phyloP scores from a whole-genome alignment of 1,139 yeast species.

The Suhomyces wounanorum region DNA sequence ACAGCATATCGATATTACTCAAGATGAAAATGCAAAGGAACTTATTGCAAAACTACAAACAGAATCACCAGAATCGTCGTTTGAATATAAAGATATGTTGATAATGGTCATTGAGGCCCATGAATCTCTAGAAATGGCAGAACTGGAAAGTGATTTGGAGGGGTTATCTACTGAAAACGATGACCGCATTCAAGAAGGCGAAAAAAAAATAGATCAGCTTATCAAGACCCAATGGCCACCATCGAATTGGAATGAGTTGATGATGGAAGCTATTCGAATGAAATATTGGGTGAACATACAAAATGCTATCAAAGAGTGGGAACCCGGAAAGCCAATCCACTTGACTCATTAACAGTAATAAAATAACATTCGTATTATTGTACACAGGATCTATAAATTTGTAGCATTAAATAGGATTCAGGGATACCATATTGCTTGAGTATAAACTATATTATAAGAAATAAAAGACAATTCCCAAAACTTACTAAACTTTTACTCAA shows the following conservation, averaged over 20 bases:
- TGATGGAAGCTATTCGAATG: slow-evolving; percentile 66
- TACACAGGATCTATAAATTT: slow-evolving; percentile 10
- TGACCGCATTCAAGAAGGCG: slow-evolving; percentile 47
- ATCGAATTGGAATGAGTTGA: slow-evolving; percentile 55
- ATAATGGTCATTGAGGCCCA: slow-evolving; percentile 81
- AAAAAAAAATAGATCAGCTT: slow-evolving; percentile 31
- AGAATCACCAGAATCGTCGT: slow-evolving; percentile 30
- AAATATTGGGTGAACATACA: slow-evolving; percentile 86
- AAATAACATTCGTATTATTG: slow-evolving; percentile 3
- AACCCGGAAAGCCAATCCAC: slow-evolving; percentile 65
- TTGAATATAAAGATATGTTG: slow-evolving; percentile 57
- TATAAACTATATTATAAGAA: slow-evolving; percentile 8
- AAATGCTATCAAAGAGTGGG: slow-evolving; percentile 76
- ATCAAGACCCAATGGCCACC: slow-evolving; percentile 34
- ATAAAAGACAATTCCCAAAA: slow-evolving; percentile 5
- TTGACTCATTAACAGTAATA: slow-evolving; percentile 52
- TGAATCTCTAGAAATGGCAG: slow-evolving; percentile 69
- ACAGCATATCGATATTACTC: slow-evolving; percentile 40
- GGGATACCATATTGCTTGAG: slow-evolving; percentile 2
- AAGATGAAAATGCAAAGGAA: slow-evolving; percentile 41
- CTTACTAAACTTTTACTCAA: slow-evolving; percentile 6
- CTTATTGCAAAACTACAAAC: slow-evolving; percentile 38
- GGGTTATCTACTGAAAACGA: slow-evolving; percentile 57
- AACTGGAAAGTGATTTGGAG: slow-evolving; percentile 56
- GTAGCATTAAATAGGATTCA: slow-evolving; percentile 8